Base-by-base conservation (phyloP, 208 protist species). In the Trypanosoma boissoni region DNA sequence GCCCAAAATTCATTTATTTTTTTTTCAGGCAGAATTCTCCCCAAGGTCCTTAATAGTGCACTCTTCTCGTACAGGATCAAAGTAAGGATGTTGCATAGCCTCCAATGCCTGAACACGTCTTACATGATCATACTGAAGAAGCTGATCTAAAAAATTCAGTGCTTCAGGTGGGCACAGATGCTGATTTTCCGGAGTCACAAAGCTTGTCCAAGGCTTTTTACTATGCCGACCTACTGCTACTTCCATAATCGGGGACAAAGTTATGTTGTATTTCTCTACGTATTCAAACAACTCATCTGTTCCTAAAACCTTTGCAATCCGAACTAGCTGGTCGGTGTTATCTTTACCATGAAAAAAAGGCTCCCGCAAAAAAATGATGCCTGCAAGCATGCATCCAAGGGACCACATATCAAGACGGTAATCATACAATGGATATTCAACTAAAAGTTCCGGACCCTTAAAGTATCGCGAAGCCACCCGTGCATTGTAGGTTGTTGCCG, bases 351-450 rank as follows among this genome's bases (percentile, higher is more conserved):
- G 96, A 82, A 99, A 99, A 69, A 99, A 99, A 21, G 99, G 98
- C 68, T 99, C 97, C 67, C 98, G 98, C 60, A 92, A 91, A 75
- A 99, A 99, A 58, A 99, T 99, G 71, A 99, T 99, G n/a, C 94
- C 97, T 5, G 98, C 98, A 50, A 99, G 95, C 97, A 99, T 99
- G 75, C 97, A 99, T 36, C 98, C 98, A 34, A 99, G 70, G 37
- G 86, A 97, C 98, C 98, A 99, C 82, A 99, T 98, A 78, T 99
- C 99, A 14, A 99, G 83, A n/a, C 94, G 96, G 66, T 99, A 99
- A 76, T 99, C 98, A 76, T 99, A 99, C 67, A 97, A 93, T 54
- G 96, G 85, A 34, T 99, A 74, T 68, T 99, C 97, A 5, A 99
- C 92, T 2, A 99, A 83, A 58, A 99, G 80, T 80, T 99, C 98